Evolutionary conservation across 257 asterid genomes (phyloP), one percentile per base, ranked within the genome.

Genomic region (Solanum tarapatanum): DNA sequence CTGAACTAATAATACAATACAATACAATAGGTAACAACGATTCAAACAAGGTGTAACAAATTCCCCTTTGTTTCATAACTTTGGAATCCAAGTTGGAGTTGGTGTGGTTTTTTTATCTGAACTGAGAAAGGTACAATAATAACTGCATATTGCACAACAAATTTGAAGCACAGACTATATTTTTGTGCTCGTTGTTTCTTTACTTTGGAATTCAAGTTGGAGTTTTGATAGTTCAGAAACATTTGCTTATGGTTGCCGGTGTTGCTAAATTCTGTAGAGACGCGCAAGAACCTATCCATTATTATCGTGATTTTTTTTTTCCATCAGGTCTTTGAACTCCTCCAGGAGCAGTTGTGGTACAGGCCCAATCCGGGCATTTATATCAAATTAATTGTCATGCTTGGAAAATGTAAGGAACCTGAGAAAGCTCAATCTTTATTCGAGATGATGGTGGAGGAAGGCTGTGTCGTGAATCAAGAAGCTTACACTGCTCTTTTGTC

Each of bases 331-430:
- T 97, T 95, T 75, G 97, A 94, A 58, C 98, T 97, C 89, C 99
- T 97, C 17, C 95, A 95, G 0, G 98, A 97, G 92, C 99, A 97
- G 92, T 93, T 93, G 1, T 97, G 99, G 99, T 97, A 97, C 96
- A 90, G 89, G 89, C 98, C 99, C 14, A 93, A 93, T 83, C 26
- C 90, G 17, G 96, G 98, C 82, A 89, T 95, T 85, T 97, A 97
- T 86, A 92, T 95, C 87, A 95, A 94, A 94, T 92, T 97, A 86
- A 97, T 97, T 76, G 96, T 93, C 87, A 97, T 97, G 99, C 98
- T 97, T 73, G 99, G 99, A 84, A 97, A 97, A 89, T 95, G 99
- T 90, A 97, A 94, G 96, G 98, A 97, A 90, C 99, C 98, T 9
- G 99, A 95, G 93, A 97, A 91, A 91, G 99, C 99, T 87, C 95